phyloP scores from a whole-genome alignment of 2,329 filamentous ascomycete species.

The Aschersonia sp. region DNA sequence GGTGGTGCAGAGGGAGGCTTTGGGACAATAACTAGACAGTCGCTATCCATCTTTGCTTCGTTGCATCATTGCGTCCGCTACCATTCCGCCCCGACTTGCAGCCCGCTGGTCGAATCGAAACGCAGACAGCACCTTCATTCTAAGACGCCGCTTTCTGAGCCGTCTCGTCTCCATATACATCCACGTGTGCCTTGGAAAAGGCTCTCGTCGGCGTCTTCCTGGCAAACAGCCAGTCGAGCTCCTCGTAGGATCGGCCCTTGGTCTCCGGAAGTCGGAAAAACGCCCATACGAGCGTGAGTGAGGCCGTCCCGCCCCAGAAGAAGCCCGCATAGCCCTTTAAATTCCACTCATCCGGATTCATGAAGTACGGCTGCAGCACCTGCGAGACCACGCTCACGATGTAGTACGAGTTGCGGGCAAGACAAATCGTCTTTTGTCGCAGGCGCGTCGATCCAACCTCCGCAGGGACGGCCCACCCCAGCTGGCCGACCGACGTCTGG shows the following conservation, averaged over 20 bases:
- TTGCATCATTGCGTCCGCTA: no score
- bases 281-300: conserved; percentile 17
- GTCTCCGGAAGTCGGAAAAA: conserved; percentile 37
- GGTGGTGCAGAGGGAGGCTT: not conserved
- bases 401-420: conserved; percentile 14
- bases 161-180: not conserved
- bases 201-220: not conserved
- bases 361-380: conserved; percentile 8
- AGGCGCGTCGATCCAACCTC: conserved; percentile 17
- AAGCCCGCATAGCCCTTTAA: conserved; percentile 26
- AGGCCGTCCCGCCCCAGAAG: conserved; percentile 12
- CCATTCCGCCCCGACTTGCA: no score
- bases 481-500: conserved; percentile 22
- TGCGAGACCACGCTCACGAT: conserved; percentile 9
- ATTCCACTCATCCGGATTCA: conserved; percentile 23
- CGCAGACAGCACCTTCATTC: not conserved
- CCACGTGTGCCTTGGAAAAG: not conserved
- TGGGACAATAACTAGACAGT: not conserved
- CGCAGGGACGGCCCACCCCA: conserved; percentile 18
- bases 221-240: conserved; percentile 36
- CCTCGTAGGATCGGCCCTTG: conserved; percentile 33
- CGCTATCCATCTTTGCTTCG: no score
- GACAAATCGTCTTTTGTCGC: conserved; percentile 17
- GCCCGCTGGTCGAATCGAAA: not conserved
- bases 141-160: not conserved